Conservation (phyloP, 495 filamentous ascomycete genomes). For the Hypoxylon intermedium region DNA sequence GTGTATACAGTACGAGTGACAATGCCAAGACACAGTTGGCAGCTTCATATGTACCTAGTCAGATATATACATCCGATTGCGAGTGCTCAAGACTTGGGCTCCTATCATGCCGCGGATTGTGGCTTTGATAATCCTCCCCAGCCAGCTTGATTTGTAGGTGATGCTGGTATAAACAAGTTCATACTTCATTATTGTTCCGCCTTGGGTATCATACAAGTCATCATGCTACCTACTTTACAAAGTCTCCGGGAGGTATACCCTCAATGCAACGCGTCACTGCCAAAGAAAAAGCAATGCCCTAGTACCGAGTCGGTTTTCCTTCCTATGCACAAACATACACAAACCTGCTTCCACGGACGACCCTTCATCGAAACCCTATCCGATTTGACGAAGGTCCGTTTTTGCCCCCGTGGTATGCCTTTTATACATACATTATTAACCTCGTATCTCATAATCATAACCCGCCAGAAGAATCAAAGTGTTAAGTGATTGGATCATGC, state of each 20-base stretch:
- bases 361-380: background rate
- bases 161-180: background rate
- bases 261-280: background rate
- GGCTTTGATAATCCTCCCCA: too few species aligned
- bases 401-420: background rate
- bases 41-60: too few species aligned
- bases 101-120: too few species aligned
- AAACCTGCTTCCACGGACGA: background rate
- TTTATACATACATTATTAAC: conserved; percentile 7
- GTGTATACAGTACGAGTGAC: too few species aligned
- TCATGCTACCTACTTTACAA: conserved; percentile 14
- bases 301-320: too few species aligned
- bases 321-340: too few species aligned
- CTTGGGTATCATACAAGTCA: conserved; percentile 30
- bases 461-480: too few species aligned
- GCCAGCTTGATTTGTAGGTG: background rate
- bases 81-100: too few species aligned
- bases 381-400: background rate
- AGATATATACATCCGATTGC: too few species aligned
- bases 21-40: too few species aligned
- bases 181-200: background rate
- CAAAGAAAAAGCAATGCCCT: background rate
- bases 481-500: too few species aligned
- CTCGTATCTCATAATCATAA: conserved; percentile 8
- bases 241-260: conserved; percentile 2